These are phyloP conservation scores for Penicillium sp. DNA, from an alignment of 2,329 filamentous ascomycete genomes.

Conservation along the genomic window DNA sequence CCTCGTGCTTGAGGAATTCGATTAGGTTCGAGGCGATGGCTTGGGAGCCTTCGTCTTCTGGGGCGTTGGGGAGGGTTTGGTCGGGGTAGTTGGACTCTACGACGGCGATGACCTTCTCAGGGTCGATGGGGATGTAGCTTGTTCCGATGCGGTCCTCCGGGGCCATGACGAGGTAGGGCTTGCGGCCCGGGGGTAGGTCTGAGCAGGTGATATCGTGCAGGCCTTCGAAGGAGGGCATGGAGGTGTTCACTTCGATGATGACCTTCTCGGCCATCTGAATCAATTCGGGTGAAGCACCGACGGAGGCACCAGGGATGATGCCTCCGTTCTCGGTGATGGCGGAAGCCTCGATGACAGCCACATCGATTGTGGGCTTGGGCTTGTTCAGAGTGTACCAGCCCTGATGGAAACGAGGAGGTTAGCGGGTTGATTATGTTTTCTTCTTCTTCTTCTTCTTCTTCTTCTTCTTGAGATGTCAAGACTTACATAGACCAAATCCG, in stretches of 20 bases:
- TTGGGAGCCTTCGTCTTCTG: slow-evolving; percentile 69
- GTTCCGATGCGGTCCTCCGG: slow-evolving; percentile 85
- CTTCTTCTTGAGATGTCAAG: slow-evolving; percentile 9
- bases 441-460: neutral
- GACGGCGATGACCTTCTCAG: slow-evolving; percentile 78
- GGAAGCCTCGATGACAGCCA: slow-evolving; percentile 80
- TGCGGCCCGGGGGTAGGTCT: slow-evolving; percentile 75
- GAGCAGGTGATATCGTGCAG: slow-evolving; percentile 89
- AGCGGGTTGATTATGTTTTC: no score
- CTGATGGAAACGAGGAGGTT: slow-evolving; percentile 34
- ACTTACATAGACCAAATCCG: slow-evolving; percentile 73
- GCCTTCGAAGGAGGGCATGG: slow-evolving; percentile 79
- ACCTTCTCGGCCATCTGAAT: slow-evolving; percentile 90
- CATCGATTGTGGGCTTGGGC: slow-evolving; percentile 70
- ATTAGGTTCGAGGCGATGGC: slow-evolving; percentile 78
- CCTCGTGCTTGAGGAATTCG: slow-evolving; percentile 83
- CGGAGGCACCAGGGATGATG: slow-evolving; percentile 81
- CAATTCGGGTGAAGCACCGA: slow-evolving; percentile 80
- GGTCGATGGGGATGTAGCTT: slow-evolving; percentile 77
- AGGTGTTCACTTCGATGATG: slow-evolving; percentile 89
- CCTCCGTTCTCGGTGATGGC: slow-evolving; percentile 86
- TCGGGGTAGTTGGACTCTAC: slow-evolving; percentile 84
- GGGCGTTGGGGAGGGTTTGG: slow-evolving; percentile 69
- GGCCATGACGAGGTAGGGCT: slow-evolving; percentile 81
- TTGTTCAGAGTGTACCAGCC: slow-evolving; percentile 82